phyloP scores from a whole-genome alignment of 441 rosid species.

The Adansonia rubrostipa region DNA sequence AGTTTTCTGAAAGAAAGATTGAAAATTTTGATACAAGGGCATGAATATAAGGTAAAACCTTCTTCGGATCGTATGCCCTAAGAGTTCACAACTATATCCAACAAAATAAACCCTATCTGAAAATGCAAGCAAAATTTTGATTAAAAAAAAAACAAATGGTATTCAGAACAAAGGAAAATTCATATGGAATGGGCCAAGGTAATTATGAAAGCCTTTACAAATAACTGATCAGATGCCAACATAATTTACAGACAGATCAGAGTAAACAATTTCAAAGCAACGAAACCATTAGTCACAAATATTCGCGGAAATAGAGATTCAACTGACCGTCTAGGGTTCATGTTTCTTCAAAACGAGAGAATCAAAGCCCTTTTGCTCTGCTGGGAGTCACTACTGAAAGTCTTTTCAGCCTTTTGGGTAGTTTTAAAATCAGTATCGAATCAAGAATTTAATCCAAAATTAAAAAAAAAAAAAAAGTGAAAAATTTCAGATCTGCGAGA shows the following conservation, averaged over 20 bases:
- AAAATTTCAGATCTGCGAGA: too few relatives aligned
- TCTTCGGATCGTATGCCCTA: not conserved
- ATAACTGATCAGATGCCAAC: conserved; percentile 4
- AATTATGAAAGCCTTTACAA: not conserved
- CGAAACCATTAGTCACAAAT: not conserved
- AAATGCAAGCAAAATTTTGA: too few relatives aligned
- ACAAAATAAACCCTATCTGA: not conserved
- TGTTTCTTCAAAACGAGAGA: conserved; percentile 21
- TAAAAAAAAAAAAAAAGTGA: too few relatives aligned
- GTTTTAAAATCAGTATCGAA: not conserved
- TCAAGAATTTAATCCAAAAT: not conserved
- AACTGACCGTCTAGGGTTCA: conserved; percentile 71
- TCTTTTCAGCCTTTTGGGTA: not conserved
- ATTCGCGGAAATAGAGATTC: not conserved
- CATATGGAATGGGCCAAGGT: not conserved
- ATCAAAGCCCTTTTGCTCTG: not conserved
- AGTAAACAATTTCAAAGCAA: not conserved
- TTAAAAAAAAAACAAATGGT: too few relatives aligned
- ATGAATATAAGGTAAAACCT: not conserved
- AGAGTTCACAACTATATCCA: not conserved
- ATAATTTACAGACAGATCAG: not conserved
- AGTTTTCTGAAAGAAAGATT: not conserved
- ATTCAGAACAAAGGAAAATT: not conserved
- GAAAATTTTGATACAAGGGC: not conserved
- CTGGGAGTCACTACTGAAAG: not conserved